These are phyloP conservation scores for Pittosporum tobira DNA, from an alignment of 129 eudicot genomes.

Conservation along the genomic window DNA sequence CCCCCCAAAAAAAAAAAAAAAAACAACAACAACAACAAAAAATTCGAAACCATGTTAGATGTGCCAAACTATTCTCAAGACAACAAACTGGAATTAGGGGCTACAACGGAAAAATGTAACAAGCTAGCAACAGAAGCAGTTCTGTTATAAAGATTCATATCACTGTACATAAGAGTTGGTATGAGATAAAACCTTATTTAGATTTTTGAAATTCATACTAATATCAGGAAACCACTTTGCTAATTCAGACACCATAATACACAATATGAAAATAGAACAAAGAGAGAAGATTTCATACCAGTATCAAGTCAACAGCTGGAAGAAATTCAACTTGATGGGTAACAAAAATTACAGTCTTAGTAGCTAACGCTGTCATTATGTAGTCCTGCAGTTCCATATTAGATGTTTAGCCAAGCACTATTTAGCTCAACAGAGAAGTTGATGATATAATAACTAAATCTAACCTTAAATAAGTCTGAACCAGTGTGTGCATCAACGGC, in stretches of 20 bases:
- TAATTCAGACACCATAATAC: background rate
- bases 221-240: background rate
- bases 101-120: background rate
- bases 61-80: background rate
- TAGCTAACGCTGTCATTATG: slow-evolving; percentile 74
- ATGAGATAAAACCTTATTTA: background rate
- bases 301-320: slow-evolving; percentile 79
- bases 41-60: background rate
- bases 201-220: background rate
- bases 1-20: too few species aligned
- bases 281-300: slow-evolving; percentile 39
- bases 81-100: background rate
- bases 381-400: slow-evolving; percentile 57
- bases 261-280: background rate
- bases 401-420: slow-evolving; percentile 8
- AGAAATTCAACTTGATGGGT: slow-evolving; percentile 96
- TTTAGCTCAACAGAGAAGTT: background rate
- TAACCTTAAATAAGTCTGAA: slow-evolving; percentile 75
- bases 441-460: background rate
- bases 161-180: background rate
- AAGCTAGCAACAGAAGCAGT: background rate
- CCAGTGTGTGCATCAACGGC: slow-evolving; percentile 98
- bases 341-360: slow-evolving; percentile 83
- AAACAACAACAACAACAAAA: too few species aligned
- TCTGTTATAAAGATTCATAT: too few species aligned